A percentile compares a stretch with the other conserved stretches of the same genome.
These are phyloP conservation scores for Smallanthus sonchifolius DNA, from an alignment of 129 eudicot genomes.

Conservation along the genomic window DNA sequence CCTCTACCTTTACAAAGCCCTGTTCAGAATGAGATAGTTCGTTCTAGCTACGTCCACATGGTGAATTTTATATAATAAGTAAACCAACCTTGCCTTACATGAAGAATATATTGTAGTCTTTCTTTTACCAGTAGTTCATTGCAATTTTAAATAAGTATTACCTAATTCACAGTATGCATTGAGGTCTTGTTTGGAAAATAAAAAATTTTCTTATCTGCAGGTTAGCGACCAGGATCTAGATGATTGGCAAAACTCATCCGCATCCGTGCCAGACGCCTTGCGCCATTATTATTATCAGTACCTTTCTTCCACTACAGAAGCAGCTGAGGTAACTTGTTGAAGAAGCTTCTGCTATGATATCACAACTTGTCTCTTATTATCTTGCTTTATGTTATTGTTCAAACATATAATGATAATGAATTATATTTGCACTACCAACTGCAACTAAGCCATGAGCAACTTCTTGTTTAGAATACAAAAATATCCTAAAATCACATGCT, in stretches of 20 bases:
- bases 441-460: neutral
- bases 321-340: slow-evolving; percentile 77
- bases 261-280: slow-evolving; percentile 92
- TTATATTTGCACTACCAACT: neutral
- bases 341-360: slow-evolving; percentile 20
- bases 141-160: neutral
- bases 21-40: slow-evolving; percentile 4
- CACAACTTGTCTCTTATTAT: slow-evolving; percentile 21
- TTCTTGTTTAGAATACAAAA: slow-evolving; percentile 11
- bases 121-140: neutral
- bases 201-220: slow-evolving; percentile 30
- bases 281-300: slow-evolving; percentile 94
- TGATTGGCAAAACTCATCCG: slow-evolving; percentile 82
- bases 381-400: neutral
- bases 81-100: neutral
- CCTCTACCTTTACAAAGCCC: neutral
- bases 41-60: neutral
- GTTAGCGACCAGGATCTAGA: slow-evolving; percentile 91
- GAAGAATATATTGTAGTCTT: slow-evolving; percentile 15
- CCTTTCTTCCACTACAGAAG: slow-evolving; percentile 88
- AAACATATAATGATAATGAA: neutral
- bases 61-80: neutral
- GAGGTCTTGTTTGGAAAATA: neutral
- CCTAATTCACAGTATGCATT: neutral
- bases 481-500: slow-evolving; percentile 1